These are phyloP conservation scores for Nothophaeocryptopus gaeumannii DNA, from an alignment of 2,329 filamentous ascomycete species.

Conservation along the genomic window DNA sequence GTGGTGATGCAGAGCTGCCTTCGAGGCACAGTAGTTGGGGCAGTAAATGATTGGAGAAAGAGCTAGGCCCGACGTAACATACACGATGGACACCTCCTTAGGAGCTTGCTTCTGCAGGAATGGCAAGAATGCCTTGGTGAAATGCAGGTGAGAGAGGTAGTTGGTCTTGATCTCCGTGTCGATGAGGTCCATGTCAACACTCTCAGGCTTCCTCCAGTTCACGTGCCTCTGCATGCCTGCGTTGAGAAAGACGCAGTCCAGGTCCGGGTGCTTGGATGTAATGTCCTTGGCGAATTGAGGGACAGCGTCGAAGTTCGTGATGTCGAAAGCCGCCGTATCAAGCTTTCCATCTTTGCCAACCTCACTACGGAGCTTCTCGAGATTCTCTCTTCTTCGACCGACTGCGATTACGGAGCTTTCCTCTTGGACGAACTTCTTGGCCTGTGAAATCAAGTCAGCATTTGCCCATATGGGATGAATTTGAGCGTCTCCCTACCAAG, in stretches of 20 bases:
- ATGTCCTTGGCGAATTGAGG: conserved; percentile 44
- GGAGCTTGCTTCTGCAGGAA: conserved; percentile 46
- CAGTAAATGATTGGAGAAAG: conserved; percentile 49
- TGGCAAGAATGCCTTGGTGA: conserved; percentile 51
- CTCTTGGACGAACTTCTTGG: conserved; percentile 48
- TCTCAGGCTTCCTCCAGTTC: conserved; percentile 51
- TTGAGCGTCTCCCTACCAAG: conserved; percentile 30
- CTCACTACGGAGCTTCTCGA: conserved; percentile 47
- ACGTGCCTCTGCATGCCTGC: conserved; percentile 52
- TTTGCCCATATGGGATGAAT: too few species aligned
- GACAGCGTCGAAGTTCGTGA: conserved; percentile 49
- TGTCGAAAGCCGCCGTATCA: conserved; percentile 50
- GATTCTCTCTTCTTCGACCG: conserved; percentile 52
- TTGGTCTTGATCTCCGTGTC: conserved; percentile 40
- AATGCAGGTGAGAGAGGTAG: conserved; percentile 49
- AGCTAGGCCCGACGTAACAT: conserved; percentile 52
- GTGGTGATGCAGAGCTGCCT: conserved; percentile 56
- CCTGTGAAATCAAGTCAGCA: conserved; percentile 18
- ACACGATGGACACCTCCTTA: conserved; percentile 43
- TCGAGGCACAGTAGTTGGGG: conserved; percentile 55
- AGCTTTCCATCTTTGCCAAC: conserved; percentile 50
- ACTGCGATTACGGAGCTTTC: conserved; percentile 49
- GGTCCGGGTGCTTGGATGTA: conserved; percentile 47
- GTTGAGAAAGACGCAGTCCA: conserved; percentile 54
- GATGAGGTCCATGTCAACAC: conserved; percentile 41